Base-by-base conservation (phyloP, 1,284 basidiomycete species). In the Nidula niveotomentosa region DNA sequence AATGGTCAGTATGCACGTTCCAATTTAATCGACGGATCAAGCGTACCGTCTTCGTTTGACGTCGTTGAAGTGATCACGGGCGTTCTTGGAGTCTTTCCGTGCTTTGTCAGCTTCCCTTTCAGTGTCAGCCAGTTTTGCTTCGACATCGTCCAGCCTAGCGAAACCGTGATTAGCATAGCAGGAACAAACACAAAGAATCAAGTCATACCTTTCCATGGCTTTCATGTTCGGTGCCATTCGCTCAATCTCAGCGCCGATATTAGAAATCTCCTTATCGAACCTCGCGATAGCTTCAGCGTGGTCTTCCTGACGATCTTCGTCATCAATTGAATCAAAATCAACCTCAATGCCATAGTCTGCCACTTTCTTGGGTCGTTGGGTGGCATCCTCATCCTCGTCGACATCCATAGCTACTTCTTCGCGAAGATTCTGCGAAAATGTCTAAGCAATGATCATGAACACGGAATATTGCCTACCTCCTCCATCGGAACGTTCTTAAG, bases 191-290 rank as follows among this genome's bases (percentile, higher is more conserved):
- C 15, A 53, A 54, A 13, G 35, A 30, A 48, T 33, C 37, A 45
- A 12, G 18, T 60, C 83, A 41, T 51, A 90, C 85, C 88, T 80
- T 58, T 98, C 94, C 59, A 96, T 90, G 0, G 96, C 95, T 70
- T 98, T 98, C 84, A 98, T 84, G 71, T 98, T 98, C 12, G 97
- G 96, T 3, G 93, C 91, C 87, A 98, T 92, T 52, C 86, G 85
- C 65, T 98, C 96, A 53, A 99, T 94, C 58, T 99, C 96, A 5
- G 80, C 74, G 56, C 79, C 85, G 47, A 95, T 74, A 62, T 88
- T 90, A 8, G 80, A 65, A 48, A 98, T 88, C 44, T 84, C 79
- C n/a, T 84, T 78, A 60, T 97, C 93, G 39, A 96, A 83, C 61
- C 91, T 85, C 13, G 88, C 81, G 8, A 88, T 80, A 23, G 81